phyloP scores from a whole-genome alignment of 345 rosid species.

The Firmiana major region DNA sequence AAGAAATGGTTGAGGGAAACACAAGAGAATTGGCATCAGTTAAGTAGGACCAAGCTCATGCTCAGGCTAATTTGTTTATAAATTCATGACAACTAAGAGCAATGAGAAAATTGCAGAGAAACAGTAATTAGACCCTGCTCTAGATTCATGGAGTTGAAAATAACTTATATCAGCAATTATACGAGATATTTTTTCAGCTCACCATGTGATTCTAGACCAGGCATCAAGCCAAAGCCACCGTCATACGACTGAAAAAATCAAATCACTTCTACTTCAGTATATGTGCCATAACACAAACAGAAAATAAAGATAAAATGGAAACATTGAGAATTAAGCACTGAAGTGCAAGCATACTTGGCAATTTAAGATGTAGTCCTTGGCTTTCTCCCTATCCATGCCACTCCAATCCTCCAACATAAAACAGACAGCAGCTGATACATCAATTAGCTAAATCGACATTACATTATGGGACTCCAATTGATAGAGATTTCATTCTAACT shows the following conservation, averaged over 20 bases:
- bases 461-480: constrained; percentile 15
- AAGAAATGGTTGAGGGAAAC: background rate
- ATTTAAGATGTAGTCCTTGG: constrained; percentile 66
- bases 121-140: background rate
- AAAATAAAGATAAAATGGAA: constrained; percentile 12
- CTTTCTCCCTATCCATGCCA: constrained; percentile 80
- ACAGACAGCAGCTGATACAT: constrained; percentile 77
- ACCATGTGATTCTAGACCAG: constrained; percentile 98
- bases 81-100: background rate
- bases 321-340: background rate
- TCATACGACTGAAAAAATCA: constrained; percentile 75
- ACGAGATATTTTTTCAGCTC: constrained; percentile 36
- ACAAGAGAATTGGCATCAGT: background rate
- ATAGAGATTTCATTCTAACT: constrained; percentile 3
- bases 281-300: background rate
- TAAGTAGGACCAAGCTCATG: background rate
- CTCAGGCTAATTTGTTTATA: background rate
- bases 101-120: background rate
- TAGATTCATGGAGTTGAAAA: background rate
- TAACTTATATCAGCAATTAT: background rate
- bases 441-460: constrained; percentile 28
- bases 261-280: constrained; percentile 16
- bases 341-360: constrained; percentile 58
- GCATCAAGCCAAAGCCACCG: constrained; percentile 93
- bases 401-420: constrained; percentile 76